A percentile compares a stretch with the other conserved stretches of the same genome.
phyloP scores from a whole-genome alignment of 805 yeast genomes.

The Ogataea haglerorum region DNA sequence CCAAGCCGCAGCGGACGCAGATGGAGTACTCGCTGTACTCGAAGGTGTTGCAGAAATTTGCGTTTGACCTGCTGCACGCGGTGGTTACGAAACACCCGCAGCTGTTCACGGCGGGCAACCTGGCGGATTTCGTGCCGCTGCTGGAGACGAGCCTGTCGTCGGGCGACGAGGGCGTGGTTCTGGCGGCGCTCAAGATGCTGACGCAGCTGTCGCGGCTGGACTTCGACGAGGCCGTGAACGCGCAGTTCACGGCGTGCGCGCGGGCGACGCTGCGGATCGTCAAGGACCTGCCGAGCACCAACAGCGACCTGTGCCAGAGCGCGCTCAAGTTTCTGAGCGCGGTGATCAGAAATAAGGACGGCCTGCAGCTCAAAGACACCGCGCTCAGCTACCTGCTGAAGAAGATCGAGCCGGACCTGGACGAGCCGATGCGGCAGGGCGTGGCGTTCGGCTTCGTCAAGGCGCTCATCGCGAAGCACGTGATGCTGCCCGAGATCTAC shows the following conservation, averaged over 20 bases:
- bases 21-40: constrained; percentile 54
- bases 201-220: constrained; percentile 58
- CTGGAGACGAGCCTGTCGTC: constrained; percentile 58
- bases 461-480: constrained; percentile 69
- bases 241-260: constrained; percentile 55
- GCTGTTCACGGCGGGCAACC: constrained; percentile 55
- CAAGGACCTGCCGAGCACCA: constrained; percentile 73
- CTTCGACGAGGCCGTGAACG: constrained; percentile 51
- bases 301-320: constrained; percentile 75
- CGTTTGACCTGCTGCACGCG: constrained; percentile 71
- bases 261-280: constrained; percentile 59
- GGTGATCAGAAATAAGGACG: constrained; percentile 65
- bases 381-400: constrained; percentile 72
- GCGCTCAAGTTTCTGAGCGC: constrained; percentile 71
- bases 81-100: constrained; percentile 62
- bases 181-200: constrained; percentile 63
- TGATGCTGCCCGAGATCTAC: constrained; percentile 82
- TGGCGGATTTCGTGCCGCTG: constrained; percentile 73
- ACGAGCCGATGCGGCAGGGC: constrained; percentile 86
- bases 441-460: constrained; percentile 81
- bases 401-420: constrained; percentile 78
- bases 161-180: constrained; percentile 73
- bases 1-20: constrained; percentile 53
- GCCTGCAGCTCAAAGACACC: constrained; percentile 60
- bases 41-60: constrained; percentile 65